A percentile compares a stretch with the other conserved stretches of the same genome.
Evolutionary conservation across 2,329 filamentous ascomycete species (phyloP).

Genomic region (Alternaria angustiovoidea): DNA sequence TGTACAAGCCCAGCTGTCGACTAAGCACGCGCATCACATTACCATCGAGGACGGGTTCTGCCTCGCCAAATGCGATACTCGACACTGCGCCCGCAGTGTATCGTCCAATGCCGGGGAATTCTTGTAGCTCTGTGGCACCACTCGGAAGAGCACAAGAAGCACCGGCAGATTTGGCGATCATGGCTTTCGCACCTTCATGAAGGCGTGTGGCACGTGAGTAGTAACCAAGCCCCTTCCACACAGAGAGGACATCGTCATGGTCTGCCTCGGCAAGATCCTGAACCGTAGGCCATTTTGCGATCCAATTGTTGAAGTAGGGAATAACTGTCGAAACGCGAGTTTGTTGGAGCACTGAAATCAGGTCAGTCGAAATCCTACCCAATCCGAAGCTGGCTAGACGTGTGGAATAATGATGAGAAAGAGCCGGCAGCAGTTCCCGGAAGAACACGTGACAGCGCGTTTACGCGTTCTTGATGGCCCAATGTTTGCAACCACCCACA

Average conservation of each 20-base stretch:
- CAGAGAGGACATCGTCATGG: constrained; percentile 64
- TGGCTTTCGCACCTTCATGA: constrained; percentile 63
- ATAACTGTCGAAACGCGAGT: constrained; percentile 69
- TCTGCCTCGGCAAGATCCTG: constrained; percentile 63
- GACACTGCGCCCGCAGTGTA: constrained; percentile 71
- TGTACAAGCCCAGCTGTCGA: constrained; percentile 65
- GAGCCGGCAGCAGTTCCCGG: neutral
- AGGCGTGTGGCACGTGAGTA: constrained; percentile 70
- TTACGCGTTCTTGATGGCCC: neutral
- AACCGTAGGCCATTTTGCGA: constrained; percentile 67
- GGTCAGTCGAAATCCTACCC: neutral
- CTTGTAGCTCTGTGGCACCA: constrained; percentile 55
- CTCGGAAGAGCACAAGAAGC: constrained; percentile 60
- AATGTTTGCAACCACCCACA: neutral
- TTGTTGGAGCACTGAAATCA: constrained; percentile 65
- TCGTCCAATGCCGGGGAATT: constrained; percentile 67
- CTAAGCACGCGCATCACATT: constrained; percentile 70
- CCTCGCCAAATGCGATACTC: constrained; percentile 68
- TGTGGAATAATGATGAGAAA: neutral
- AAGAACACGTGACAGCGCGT: constrained; percentile 28
- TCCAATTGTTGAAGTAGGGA: constrained; percentile 71
- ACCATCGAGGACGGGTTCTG: constrained; percentile 69
- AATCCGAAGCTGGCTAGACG: neutral
- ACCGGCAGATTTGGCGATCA: constrained; percentile 51
- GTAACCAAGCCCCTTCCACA: constrained; percentile 70